Percentiles rank a stretch among this genome's conserved stretches.
Evolutionary conservation across 441 rosid genomes (phyloP).

Genomic region (Geranium incanum): DNA sequence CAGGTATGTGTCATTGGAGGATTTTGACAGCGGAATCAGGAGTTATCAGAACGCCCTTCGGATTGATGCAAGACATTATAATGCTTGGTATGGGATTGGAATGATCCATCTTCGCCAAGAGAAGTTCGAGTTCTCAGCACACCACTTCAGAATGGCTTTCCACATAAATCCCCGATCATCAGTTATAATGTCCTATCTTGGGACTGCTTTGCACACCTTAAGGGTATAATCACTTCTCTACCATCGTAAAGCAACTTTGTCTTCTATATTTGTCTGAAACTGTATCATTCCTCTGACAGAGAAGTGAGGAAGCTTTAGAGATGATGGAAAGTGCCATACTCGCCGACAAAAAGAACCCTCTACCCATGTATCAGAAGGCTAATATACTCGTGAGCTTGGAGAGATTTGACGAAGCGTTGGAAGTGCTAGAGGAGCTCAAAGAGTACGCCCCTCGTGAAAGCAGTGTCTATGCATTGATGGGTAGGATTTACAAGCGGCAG

Average conservation of each 20-base stretch:
- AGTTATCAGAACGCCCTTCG: slow-evolving; percentile 87
- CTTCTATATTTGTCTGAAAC: neutral
- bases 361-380: slow-evolving; percentile 98
- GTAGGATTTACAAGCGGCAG: slow-evolving; percentile 62
- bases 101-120: slow-evolving; percentile 93
- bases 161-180: slow-evolving; percentile 78
- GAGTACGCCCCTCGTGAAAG: slow-evolving; percentile 91
- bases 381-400: slow-evolving; percentile 77
- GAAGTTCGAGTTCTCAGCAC: slow-evolving; percentile 88
- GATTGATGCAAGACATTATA: slow-evolving; percentile 87
- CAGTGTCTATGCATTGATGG: slow-evolving; percentile 95
- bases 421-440: slow-evolving; percentile 88
- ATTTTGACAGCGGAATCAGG: slow-evolving; percentile 87
- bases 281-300: slow-evolving; percentile 35
- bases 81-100: slow-evolving; percentile 96
- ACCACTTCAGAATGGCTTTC: slow-evolving; percentile 86
- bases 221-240: slow-evolving; percentile 40
- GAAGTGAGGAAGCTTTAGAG: slow-evolving; percentile 78
- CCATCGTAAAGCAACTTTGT: neutral
- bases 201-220: slow-evolving; percentile 77
- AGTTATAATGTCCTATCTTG: slow-evolving; percentile 89
- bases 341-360: slow-evolving; percentile 90
- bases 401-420: slow-evolving; percentile 71
- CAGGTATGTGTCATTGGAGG: slow-evolving; percentile 85
- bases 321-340: slow-evolving; percentile 84